These are phyloP conservation scores for Boeremia exigua DNA, from an alignment of 2,329 filamentous ascomycete species.

Conservation along the genomic window DNA sequence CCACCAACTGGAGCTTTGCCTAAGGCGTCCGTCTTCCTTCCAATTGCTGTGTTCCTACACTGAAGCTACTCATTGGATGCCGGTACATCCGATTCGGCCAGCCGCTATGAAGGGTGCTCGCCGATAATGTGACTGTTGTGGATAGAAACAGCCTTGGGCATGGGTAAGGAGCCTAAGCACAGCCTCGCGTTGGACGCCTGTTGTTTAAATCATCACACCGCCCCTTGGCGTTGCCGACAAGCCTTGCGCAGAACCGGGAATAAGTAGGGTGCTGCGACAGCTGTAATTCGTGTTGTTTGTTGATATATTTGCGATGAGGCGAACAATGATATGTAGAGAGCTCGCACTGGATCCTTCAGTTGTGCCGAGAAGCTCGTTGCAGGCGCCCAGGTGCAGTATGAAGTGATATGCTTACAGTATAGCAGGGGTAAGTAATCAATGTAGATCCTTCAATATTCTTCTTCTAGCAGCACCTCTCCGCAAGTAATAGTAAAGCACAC, in stretches of 20 bases:
- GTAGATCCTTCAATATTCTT: no score
- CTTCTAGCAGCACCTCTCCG: no score
- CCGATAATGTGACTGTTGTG: not conserved
- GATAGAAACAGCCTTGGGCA: not conserved
- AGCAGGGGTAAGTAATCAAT: no score
- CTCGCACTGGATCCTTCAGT: no score
- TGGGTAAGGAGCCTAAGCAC: not conserved
- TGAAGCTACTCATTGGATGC: not conserved
- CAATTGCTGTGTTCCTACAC: not conserved
- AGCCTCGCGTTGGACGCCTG: conserved; percentile 5
- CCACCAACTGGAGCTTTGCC: not conserved
- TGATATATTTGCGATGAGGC: no score
- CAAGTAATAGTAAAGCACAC: no score
- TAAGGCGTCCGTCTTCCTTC: not conserved
- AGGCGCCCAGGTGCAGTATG: no score
- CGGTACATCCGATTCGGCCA: not conserved
- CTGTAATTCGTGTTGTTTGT: no score
- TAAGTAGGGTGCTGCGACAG: no score
- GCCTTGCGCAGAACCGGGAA: not conserved
- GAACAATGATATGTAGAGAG: no score
- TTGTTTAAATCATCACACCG: not conserved
- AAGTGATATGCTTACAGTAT: no score
- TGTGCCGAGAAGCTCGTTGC: no score
- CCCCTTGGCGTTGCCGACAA: not conserved
- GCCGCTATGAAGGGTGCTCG: not conserved